A percentile compares a stretch with the other conserved stretches of the same genome.
Evolutionary conservation across 306 rosid genomes (phyloP).

Genomic region (Dryas alaskensis): DNA sequence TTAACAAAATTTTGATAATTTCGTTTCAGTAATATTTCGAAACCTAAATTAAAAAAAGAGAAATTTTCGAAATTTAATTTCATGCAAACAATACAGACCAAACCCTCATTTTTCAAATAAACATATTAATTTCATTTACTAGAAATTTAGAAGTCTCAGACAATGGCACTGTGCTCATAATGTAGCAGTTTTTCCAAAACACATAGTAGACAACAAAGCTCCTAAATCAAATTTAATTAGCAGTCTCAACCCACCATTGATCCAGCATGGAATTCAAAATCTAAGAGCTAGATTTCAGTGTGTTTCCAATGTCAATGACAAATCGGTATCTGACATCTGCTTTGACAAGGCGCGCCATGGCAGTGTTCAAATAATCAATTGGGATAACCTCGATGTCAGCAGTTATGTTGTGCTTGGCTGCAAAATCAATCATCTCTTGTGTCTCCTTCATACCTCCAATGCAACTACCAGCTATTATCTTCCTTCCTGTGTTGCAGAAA

Average conservation of each 20-base stretch:
- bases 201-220: neutral
- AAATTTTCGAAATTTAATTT: too few species aligned
- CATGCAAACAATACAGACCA: too few species aligned
- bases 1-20: too few species aligned
- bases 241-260: neutral
- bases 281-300: neutral
- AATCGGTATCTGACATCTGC: conserved; percentile 55
- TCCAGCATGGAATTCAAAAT: neutral
- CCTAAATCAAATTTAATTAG: conserved; percentile 4
- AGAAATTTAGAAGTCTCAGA: neutral
- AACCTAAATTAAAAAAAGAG: too few species aligned
- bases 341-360: conserved; percentile 45
- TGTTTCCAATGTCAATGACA: conserved; percentile 41
- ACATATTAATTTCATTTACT: too few species aligned
- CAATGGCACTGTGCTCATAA: neutral
- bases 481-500: conserved; percentile 33
- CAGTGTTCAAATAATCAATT: conserved; percentile 46
- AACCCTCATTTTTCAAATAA: too few species aligned
- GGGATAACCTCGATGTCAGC: conserved; percentile 49
- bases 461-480: conserved; percentile 32
- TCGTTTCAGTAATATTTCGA: too few species aligned
- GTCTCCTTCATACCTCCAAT: conserved; percentile 30
- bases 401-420: conserved; percentile 46
- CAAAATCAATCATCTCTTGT: conserved; percentile 59
- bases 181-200: neutral